These are phyloP conservation scores for Phoma sp. DNA, from an alignment of 2,329 filamentous ascomycete genomes.

Conservation along the genomic window DNA sequence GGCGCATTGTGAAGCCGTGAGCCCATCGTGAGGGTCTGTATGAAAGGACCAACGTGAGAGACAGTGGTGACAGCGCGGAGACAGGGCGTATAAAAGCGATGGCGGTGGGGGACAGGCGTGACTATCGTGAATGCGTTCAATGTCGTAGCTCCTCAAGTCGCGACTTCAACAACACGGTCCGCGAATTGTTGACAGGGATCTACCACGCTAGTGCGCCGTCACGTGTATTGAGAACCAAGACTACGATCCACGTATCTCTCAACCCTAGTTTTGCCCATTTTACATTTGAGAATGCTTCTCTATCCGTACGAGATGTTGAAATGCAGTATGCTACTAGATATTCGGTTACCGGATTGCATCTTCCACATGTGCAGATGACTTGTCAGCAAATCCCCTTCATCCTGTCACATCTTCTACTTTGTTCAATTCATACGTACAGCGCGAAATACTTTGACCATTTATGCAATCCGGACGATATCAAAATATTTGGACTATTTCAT, in stretches of 20 bases:
- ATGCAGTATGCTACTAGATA: not conserved
- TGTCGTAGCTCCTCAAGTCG: conserved; percentile 34
- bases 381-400: too few species aligned
- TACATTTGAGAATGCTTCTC: not conserved
- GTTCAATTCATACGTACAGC: too few species aligned
- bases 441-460: too few species aligned
- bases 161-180: conserved; percentile 42
- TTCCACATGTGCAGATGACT: too few species aligned
- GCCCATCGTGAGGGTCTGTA: conserved; percentile 56
- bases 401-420: too few species aligned
- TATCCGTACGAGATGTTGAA: not conserved
- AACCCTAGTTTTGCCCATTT: not conserved
- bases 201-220: conserved; percentile 24
- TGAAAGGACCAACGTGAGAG: not conserved
- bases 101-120: conserved; percentile 14
- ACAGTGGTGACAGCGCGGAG: not conserved
- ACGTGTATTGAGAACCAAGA: conserved; percentile 25
- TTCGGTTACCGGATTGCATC: too few species aligned
- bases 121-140: conserved; percentile 30
- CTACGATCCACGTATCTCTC: not conserved
- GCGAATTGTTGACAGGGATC: conserved; percentile 32
- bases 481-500: too few species aligned
- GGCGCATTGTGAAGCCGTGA: conserved; percentile 91
- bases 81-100: not conserved
- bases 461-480: too few species aligned